Evolutionary conservation across 352 stramenopile genomes (phyloP).

Genomic region (Blastocystis sp.): DNA sequence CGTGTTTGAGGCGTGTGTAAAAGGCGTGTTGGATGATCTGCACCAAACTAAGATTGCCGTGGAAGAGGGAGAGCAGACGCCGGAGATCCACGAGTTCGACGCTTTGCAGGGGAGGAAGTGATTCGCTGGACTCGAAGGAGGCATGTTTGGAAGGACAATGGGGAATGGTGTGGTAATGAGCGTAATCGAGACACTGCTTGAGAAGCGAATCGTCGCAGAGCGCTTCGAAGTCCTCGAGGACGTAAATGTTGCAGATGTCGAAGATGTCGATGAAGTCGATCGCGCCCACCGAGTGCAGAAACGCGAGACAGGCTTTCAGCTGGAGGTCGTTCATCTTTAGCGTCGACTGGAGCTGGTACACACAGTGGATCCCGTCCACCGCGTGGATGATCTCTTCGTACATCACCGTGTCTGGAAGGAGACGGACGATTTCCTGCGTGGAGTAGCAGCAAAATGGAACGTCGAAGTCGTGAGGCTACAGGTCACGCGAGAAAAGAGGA

Average conservation of each 20-base stretch:
- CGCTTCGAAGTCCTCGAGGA: slow-evolving; percentile 28
- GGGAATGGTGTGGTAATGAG: background rate
- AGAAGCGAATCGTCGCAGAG: background rate
- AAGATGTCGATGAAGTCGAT: slow-evolving; percentile 41
- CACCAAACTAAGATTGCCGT: background rate
- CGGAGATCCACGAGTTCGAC: background rate
- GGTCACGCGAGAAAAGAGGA: background rate
- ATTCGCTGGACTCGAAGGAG: too few species aligned
- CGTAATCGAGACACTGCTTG: background rate
- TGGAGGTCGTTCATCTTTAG: background rate
- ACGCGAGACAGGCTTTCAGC: slow-evolving; percentile 9
- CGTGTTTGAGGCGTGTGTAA: background rate
- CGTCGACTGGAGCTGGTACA: background rate
- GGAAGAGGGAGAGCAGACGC: slow-evolving; percentile 18
- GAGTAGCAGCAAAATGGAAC: slow-evolving; percentile 3
- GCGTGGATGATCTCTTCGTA: slow-evolving; percentile 17
- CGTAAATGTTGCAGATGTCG: slow-evolving; percentile 49
- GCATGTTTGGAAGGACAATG: background rate
- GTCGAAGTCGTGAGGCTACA: slow-evolving; percentile 26
- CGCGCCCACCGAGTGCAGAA: background rate
- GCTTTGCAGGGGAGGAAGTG: too few species aligned
- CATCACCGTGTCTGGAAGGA: slow-evolving; percentile 48
- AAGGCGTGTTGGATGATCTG: background rate
- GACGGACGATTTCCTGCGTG: background rate
- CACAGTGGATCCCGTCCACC: slow-evolving; percentile 24